phyloP scores from a whole-genome alignment of 2,329 filamentous ascomycete species.

The Albophoma yamanashiensis region DNA sequence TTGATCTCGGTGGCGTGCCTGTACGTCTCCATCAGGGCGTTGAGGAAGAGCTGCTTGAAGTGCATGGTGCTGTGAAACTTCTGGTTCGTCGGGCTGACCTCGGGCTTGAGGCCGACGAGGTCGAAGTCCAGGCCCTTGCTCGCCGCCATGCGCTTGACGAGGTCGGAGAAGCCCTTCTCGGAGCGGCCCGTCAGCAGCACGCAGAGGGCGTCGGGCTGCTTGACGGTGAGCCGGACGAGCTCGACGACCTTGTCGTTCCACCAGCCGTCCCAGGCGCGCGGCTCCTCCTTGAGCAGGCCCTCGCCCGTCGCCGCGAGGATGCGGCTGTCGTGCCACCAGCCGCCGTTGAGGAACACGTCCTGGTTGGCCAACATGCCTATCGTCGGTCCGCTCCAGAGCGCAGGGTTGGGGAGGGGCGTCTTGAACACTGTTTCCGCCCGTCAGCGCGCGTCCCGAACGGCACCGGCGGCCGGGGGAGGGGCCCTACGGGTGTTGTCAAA shows the following conservation, averaged over 20 bases:
- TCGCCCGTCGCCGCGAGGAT: slow-evolving; percentile 81
- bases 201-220: slow-evolving; percentile 74
- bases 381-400: slow-evolving; percentile 72
- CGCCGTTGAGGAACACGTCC: slow-evolving; percentile 69
- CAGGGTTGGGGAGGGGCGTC: slow-evolving; percentile 79
- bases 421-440: slow-evolving; percentile 61
- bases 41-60: slow-evolving; percentile 84
- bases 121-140: slow-evolving; percentile 80
- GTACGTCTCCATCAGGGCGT: slow-evolving; percentile 78
- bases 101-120: slow-evolving; percentile 78
- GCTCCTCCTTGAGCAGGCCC: slow-evolving; percentile 72
- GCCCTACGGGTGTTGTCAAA: slow-evolving; percentile 86
- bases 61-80: slow-evolving; percentile 73
- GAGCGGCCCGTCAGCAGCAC: slow-evolving; percentile 81
- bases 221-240: slow-evolving; percentile 68
- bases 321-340: slow-evolving; percentile 93
- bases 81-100: slow-evolving; percentile 69
- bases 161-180: slow-evolving; percentile 63
- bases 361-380: slow-evolving; percentile 67
- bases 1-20: slow-evolving; percentile 70
- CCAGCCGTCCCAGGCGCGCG: slow-evolving; percentile 79
- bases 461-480: no score
- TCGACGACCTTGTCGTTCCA: slow-evolving; percentile 90
- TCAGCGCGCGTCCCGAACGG: background rate
- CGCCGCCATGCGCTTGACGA: slow-evolving; percentile 70